Conservation (phyloP, 208 protist species). For the Leishmania martiniquensis region DNA sequence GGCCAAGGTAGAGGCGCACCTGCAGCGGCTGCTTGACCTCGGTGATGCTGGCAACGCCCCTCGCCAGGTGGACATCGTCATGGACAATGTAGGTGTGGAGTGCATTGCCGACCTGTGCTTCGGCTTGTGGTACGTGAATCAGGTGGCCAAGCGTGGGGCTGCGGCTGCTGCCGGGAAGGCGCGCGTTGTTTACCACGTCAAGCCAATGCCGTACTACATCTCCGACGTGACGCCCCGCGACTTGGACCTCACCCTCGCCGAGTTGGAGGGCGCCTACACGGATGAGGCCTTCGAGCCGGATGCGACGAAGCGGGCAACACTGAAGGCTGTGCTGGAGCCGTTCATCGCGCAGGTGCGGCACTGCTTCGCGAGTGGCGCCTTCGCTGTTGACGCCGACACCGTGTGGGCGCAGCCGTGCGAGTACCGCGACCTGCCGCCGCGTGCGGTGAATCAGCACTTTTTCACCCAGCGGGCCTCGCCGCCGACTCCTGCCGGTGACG, state of each 20-base stretch:
- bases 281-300: constrained; percentile 18
- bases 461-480: constrained; percentile 60
- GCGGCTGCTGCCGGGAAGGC: constrained; percentile 18
- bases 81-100: constrained; percentile 91
- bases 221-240: constrained; percentile 86
- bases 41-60: constrained; percentile 14
- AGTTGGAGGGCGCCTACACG: constrained; percentile 45
- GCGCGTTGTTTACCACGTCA: constrained; percentile 77
- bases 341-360: constrained; percentile 59
- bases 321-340: constrained; percentile 35
- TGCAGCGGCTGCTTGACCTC: constrained; percentile 38
- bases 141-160: constrained; percentile 14
- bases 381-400: constrained; percentile 72
- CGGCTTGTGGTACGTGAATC: constrained; percentile 72
- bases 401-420: constrained; percentile 88
- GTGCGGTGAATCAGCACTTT: constrained; percentile 84
- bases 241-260: constrained; percentile 56
- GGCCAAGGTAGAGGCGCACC: constrained; percentile 37
- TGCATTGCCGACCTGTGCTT: constrained; percentile 79
- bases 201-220: constrained; percentile 91
- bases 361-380: constrained; percentile 38
- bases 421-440: constrained; percentile 86
- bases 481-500: constrained; percentile 4
- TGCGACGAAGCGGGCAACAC: constrained; percentile 23
- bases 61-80: constrained; percentile 76